Evolutionary conservation across 768 basidiomycete genomes (phyloP).

Genomic region (Mycena polygramma): DNA sequence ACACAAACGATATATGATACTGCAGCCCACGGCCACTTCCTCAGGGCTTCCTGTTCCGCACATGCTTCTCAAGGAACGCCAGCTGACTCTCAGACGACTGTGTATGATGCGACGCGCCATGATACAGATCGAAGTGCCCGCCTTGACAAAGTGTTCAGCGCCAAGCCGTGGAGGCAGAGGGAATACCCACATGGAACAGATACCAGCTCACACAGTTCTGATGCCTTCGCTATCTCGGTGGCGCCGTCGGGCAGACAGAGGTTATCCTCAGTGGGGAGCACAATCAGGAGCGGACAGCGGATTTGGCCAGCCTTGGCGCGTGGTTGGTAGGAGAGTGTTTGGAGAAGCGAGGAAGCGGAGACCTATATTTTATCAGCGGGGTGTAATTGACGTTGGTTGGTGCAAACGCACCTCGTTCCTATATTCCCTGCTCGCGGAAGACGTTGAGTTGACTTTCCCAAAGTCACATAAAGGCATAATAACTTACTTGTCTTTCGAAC

Average conservation of each 20-base stretch:
- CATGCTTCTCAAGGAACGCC: constrained; percentile 43
- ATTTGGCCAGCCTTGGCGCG: constrained; percentile 29
- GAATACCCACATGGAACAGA: constrained; percentile 33
- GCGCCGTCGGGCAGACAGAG: constrained; percentile 37
- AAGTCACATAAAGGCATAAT: background rate
- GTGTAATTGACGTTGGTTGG: background rate
- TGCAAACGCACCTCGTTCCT: constrained; percentile 20
- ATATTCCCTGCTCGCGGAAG: constrained; percentile 21
- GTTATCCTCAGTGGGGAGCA: constrained; percentile 40
- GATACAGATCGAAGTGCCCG: constrained; percentile 47
- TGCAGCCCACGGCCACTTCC: background rate
- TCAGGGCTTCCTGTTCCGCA: constrained; percentile 28
- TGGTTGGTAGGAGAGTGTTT: constrained; percentile 33
- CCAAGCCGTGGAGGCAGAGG: background rate
- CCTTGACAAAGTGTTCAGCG: background rate
- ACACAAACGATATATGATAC: too few species aligned
- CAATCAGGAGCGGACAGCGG: constrained; percentile 40
- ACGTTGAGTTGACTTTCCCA: background rate
- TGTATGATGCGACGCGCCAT: constrained; percentile 36
- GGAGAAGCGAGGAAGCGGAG: constrained; percentile 34
- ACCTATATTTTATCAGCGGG: background rate
- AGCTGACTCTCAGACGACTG: constrained; percentile 40
- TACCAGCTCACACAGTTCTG: constrained; percentile 38
- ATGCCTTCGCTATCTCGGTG: constrained; percentile 30
- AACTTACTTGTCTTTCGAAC: constrained; percentile 23